Evolutionary conservation across 2,329 filamentous ascomycete genomes (phyloP).

Genomic region (Elsinoe batatas): DNA sequence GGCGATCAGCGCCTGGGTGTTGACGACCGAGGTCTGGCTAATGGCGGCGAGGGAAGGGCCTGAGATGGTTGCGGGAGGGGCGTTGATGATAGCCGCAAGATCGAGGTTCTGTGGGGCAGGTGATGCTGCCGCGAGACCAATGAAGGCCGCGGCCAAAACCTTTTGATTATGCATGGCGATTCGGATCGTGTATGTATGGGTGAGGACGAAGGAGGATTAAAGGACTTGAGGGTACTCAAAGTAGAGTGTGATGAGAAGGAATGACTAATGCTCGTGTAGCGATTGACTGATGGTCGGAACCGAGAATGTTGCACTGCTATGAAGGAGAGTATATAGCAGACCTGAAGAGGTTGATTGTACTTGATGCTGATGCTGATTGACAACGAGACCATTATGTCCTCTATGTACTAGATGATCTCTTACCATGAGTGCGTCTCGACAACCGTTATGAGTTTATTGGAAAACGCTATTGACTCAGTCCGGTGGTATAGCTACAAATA

Average conservation of each 20-base stretch:
- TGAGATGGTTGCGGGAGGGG: constrained; percentile 17
- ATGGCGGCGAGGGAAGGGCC: constrained; percentile 19
- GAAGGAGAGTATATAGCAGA: constrained; percentile 3
- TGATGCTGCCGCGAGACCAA: constrained; percentile 19
- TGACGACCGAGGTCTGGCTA: constrained; percentile 18
- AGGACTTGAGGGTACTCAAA: neutral
- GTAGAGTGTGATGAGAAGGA: neutral
- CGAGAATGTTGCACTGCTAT: constrained; percentile 1
- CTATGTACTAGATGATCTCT: neutral
- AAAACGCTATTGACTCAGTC: constrained; percentile 4
- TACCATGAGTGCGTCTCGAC: neutral
- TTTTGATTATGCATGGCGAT: neutral
- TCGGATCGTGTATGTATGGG: neutral
- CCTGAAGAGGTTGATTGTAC: constrained; percentile 1
- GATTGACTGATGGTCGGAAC: constrained; percentile 4
- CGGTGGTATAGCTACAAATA: neutral
- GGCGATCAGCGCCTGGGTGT: constrained; percentile 15
- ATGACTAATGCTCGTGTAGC: neutral
- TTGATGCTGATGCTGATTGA: constrained; percentile 1
- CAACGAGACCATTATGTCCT: neutral
- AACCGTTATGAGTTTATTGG: constrained; percentile 4
- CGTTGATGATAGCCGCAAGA: constrained; percentile 17
- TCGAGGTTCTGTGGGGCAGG: constrained; percentile 19
- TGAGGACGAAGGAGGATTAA: neutral
- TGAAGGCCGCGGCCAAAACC: constrained; percentile 17